Base-by-base conservation (phyloP, 441 rosid species). In the Croton laevigatus region DNA sequence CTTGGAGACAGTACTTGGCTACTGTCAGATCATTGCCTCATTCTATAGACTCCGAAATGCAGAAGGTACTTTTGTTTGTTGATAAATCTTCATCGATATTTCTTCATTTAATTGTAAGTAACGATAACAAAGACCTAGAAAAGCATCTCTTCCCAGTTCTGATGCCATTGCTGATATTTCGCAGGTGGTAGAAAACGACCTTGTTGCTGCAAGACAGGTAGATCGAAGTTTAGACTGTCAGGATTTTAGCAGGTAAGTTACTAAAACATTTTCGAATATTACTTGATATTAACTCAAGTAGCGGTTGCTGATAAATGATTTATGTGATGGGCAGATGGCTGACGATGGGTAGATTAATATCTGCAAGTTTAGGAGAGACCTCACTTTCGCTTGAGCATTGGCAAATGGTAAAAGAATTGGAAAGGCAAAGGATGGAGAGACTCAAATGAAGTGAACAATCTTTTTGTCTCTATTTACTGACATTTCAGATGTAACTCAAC, bases 401-500 rank as follows among this genome's bases (percentile, higher is more conserved):
- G 98, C 88, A 88, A 75, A 87, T 89, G 89, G 96, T 83, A 8
- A 86, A 88, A 79, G 98, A 94, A 72, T 72, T 94, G 68, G 98
- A 94, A 80, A 83, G 94, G 82, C 88, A 84, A 60, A 86, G 97
- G 68, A 85, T 51, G 71, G 98, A 87, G 81, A 84, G 98, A 58
- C 78, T 87, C 42, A 77, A 78, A 69, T 83, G 72, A 81, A 68
- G 32, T 27, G 32, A 27, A 27, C 32, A 27, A 34, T 52, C 22
- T 16, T 4, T 42, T 40, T 62, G 13, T 22, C 2, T 27, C 32
- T 27, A 17, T 51, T 2, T 60, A n/a, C 13, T 40, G 16, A 16
- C 55, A 5, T 57, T 52, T 32, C 34, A n/a, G 34, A 11, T 22
- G 11, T 6, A 17, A 3, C 19, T 8, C 46, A 37, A 40, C 44